These are phyloP conservation scores for Alternaria consortialis DNA, from an alignment of 2,329 filamentous ascomycete species.

Conservation along the genomic window DNA sequence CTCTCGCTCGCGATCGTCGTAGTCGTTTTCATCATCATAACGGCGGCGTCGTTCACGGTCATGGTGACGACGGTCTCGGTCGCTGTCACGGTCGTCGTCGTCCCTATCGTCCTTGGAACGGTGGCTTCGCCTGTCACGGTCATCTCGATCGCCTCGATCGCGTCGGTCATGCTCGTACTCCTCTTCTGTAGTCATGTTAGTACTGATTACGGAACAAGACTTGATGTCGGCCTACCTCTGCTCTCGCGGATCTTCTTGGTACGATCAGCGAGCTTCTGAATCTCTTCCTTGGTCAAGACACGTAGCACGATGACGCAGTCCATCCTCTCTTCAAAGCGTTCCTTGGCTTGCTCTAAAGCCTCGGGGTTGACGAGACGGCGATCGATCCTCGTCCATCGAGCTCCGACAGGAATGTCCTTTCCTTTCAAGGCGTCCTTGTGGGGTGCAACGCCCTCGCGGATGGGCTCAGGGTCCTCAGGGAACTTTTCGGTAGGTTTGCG, in stretches of 20 bases:
- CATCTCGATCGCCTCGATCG: constrained; percentile 41
- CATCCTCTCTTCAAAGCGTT: constrained; percentile 89
- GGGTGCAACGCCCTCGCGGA: constrained; percentile 91
- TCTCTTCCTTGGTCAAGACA: constrained; percentile 87
- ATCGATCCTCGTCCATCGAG: constrained; percentile 93
- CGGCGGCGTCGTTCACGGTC: constrained; percentile 31
- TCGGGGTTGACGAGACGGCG: constrained; percentile 89
- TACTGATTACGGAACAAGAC: neutral
- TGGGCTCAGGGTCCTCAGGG: constrained; percentile 82
- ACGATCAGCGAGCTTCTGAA: constrained; percentile 83
- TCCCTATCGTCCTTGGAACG: constrained; percentile 43
- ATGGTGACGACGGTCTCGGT: constrained; percentile 21
- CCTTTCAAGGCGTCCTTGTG: constrained; percentile 82
- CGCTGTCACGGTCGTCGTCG: constrained; percentile 41
- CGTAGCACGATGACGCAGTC: constrained; percentile 93
- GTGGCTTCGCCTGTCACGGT: constrained; percentile 38
- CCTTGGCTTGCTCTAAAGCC: constrained; percentile 84
- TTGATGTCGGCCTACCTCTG: constrained; percentile 25
- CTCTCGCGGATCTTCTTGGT: constrained; percentile 78
- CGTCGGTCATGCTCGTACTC: constrained; percentile 46
- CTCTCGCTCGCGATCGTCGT: constrained; percentile 31
- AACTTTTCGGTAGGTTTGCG: constrained; percentile 84
- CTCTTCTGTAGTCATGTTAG: constrained; percentile 34
- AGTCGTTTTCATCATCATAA: constrained; percentile 42
- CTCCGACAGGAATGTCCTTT: constrained; percentile 75